Conservation (phyloP, 768 basidiomycete species). For the Pulveroboletus sp. region DNA sequence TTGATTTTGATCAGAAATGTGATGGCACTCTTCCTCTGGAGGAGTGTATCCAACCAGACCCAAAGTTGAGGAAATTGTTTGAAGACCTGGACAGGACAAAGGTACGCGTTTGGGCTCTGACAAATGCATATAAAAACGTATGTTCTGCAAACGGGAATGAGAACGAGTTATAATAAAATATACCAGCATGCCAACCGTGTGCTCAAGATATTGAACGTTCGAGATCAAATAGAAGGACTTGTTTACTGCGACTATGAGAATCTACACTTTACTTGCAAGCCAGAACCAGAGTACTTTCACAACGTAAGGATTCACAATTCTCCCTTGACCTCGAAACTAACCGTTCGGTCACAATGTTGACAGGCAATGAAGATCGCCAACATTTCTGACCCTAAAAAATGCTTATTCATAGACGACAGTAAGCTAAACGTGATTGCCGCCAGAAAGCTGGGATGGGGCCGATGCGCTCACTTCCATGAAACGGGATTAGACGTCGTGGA, state of each 20-base stretch:
- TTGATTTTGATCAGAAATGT: constrained; percentile 82
- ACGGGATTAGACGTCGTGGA: constrained; percentile 57
- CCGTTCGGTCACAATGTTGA: not conserved
- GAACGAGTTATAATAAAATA: constrained; percentile 4
- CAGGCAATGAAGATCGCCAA: constrained; percentile 65
- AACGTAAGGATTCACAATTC: constrained; percentile 37
- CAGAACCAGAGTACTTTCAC: constrained; percentile 66
- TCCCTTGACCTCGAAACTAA: not conserved
- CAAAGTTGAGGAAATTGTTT: constrained; percentile 58
- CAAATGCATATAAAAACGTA: constrained; percentile 78
- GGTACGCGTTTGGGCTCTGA: constrained; percentile 78
- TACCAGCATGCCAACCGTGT: constrained; percentile 77
- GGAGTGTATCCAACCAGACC: constrained; percentile 65
- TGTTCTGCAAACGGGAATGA: constrained; percentile 16
- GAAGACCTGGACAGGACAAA: constrained; percentile 76
- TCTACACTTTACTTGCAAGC: constrained; percentile 73
- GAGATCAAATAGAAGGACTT: constrained; percentile 68
- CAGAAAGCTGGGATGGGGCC: constrained; percentile 60
- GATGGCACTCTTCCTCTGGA: constrained; percentile 83
- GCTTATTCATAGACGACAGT: constrained; percentile 79
- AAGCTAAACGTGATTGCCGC: constrained; percentile 66
- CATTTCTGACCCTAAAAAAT: constrained; percentile 61
- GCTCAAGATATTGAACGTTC: constrained; percentile 63
- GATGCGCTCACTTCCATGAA: constrained; percentile 75
- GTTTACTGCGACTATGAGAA: constrained; percentile 75